Base-by-base conservation (phyloP, 495 filamentous ascomycete species). In the Penicillium cinerascens region DNA sequence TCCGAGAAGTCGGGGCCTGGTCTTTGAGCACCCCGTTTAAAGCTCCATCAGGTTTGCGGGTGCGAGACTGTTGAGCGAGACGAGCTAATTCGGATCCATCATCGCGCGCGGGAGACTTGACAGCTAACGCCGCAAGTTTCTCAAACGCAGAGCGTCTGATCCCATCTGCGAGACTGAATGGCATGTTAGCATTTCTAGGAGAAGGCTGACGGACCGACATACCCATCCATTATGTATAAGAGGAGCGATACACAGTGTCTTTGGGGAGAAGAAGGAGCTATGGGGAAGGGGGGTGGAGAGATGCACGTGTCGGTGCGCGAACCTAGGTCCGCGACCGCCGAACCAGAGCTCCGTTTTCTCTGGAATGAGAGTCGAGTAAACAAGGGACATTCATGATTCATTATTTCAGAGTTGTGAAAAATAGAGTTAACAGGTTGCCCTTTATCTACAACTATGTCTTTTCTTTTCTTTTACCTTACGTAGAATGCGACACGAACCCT, bases 91-190 rank as follows among this genome's bases (percentile, higher is more conserved):
- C 85, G n/a, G 81, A 82, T 51, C 72, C 76, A 58, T 82, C 75
- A 60, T 81, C 80, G n/a, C 73, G 65, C 17, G 78, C 69, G 49
- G 78, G 73, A 22, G 79, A 67, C 38, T 85, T 40, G 76, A 84
- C 55, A 81, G 82, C 71, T 44, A 77, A 56, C 10, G 74, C 75
- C 51, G 86, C 87, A 50, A 92, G 83, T 67, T 87, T 88, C 69
- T 86, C 76, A 56, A 92, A 73, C 33, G 88, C 87, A 42, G 76
- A 75, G 49, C 76, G 75, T 67, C 85, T 81, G 47, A 87, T 79
- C 49, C 78, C 65, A 51, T 56, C 58, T 33, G 66, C 67, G 23
- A 70, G 61, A 23, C 74, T 77, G 39, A 15, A 51, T 21, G 40
- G 22, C 15, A 43, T 40, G 11, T 7, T 48, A n/a, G 27, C 4